phyloP scores from a whole-genome alignment of 2,329 filamentous ascomycete genomes.

The Pestalotiopsis fici region DNA sequence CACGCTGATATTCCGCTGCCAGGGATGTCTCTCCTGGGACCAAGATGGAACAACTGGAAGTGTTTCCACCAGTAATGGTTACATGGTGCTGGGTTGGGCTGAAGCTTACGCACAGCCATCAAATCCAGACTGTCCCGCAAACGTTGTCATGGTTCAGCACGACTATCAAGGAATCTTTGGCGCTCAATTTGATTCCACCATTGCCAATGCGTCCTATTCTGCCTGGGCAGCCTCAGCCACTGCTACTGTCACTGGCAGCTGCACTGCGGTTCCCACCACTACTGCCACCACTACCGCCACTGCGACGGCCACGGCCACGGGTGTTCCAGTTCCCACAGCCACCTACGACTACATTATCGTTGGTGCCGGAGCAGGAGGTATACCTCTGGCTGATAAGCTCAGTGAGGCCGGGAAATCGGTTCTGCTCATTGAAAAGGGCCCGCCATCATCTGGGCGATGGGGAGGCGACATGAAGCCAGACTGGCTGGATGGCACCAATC shows the following conservation, averaged over 20 bases:
- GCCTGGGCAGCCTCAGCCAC: conserved; percentile 46
- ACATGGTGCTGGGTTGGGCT: conserved; percentile 56
- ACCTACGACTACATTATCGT: conserved; percentile 63
- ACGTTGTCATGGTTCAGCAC: conserved; percentile 52
- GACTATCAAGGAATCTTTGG: conserved; percentile 57
- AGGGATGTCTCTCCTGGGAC: conserved; percentile 56
- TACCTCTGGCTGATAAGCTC: conserved; percentile 61
- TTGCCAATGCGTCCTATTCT: conserved; percentile 40
- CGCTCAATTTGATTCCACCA: conserved; percentile 35
- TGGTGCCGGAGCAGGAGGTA: conserved; percentile 61
- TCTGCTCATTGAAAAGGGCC: conserved; percentile 62
- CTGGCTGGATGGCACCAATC: conserved; percentile 55
- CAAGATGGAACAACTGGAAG: conserved; percentile 45
- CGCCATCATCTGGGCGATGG: conserved; percentile 63
- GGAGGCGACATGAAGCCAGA: conserved; percentile 61
- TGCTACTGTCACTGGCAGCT: conserved; percentile 35
- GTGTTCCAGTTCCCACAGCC: conserved; percentile 30
- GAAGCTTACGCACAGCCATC: conserved; percentile 45
- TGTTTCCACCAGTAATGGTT: conserved; percentile 43
- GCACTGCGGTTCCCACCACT: conserved; percentile 20
- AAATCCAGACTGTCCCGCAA: conserved; percentile 42
- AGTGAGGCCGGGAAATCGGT: conserved; percentile 67
- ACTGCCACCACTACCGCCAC: conserved; percentile 22
- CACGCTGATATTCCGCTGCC: conserved; percentile 66
- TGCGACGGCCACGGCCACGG: conserved; percentile 28